Evolutionary conservation across 371 early-diverging fungal genomes (phyloP).

Genomic region (Mucor racemosus): DNA sequence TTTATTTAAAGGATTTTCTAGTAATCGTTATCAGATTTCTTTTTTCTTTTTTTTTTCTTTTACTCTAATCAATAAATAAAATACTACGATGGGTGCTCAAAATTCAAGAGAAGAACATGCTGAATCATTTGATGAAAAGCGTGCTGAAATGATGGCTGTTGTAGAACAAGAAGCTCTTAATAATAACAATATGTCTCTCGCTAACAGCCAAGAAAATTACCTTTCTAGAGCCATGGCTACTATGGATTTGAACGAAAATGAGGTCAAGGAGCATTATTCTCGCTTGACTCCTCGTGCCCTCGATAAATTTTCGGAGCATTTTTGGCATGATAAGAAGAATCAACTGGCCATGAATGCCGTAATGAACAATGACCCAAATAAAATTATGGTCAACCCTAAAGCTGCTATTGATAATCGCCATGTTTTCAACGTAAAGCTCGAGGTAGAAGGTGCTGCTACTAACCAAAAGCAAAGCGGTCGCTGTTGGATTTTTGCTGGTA

Average conservation of each 20-base stretch:
- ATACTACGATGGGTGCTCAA: conserved; percentile 20
- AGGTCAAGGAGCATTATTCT: conserved; percentile 29
- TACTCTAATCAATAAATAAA: background rate
- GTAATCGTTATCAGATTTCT: background rate
- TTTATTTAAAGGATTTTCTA: background rate
- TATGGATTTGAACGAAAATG: conserved; percentile 10
- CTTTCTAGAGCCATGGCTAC: conserved; percentile 12
- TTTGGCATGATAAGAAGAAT: conserved; percentile 71
- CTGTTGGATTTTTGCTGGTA: conserved; percentile 88
- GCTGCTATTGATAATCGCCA: conserved; percentile 45
- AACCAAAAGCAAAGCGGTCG: conserved; percentile 83
- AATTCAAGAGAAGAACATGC: conserved; percentile 9
- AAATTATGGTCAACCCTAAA: conserved; percentile 63
- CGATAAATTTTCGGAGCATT: conserved; percentile 46
- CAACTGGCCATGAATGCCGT: conserved; percentile 69
- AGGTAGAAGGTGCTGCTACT: conserved; percentile 67
- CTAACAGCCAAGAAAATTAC: conserved; percentile 1
- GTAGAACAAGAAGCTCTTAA: conserved; percentile 12
- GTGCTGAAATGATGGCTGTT: conserved; percentile 21
- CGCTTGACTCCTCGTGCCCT: conserved; percentile 35
- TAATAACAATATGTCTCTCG: conserved; percentile 1
- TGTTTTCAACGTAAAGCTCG: conserved; percentile 66
- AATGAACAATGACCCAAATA: conserved; percentile 58
- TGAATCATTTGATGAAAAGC: conserved; percentile 24
- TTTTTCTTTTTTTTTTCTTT: background rate